Base-by-base conservation (phyloP, 2,329 filamentous ascomycete genomes). In the Daldinia sp. region DNA sequence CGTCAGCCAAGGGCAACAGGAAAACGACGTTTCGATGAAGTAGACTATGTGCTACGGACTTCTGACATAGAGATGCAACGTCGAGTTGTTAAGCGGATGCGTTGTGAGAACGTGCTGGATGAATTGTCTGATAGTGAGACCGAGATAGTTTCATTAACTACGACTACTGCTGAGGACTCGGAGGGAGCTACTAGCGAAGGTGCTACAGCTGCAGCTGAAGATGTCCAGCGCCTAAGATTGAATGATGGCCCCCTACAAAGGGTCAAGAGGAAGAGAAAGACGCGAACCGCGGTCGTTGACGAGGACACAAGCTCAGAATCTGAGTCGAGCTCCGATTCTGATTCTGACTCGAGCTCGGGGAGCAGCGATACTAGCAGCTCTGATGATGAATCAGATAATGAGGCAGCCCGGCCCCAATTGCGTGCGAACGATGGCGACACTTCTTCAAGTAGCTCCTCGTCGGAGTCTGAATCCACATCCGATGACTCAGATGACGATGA, bases 11-110 rank as follows among this genome's bases (percentile, higher is more conserved):
- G 50, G 76, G 77, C 68, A 75, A 77, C 74, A 69, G 81, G 82
- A 63, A 88, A 88, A 75, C 79, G 80, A 41, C 74, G 78, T 46
- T 86, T 87, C 69, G 82, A 84, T 57, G 87, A 89, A 78, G 79
- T 82, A 4, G 83, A 86, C 37, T 87, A 85, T 63, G 80, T 86
- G 23, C 77, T 84, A 35, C 82, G 82, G 61, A 81, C 85, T 13
- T 79, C 84, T 10, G 85, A 88, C 63, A 82, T 81, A 59, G 81
- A 83, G 46, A 83, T 90, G 78, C 83, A 86, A 67, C 81, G 81
- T 63, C 84, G 88, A 28, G 81, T 89, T 58, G 82, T 88, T 51
- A 90, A 89, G 81, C 86, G 89, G 60, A 89, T 90, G 82, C 86
- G 89, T 35, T 86, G 88, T 7, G 88, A 90, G 77, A 82, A 84